Conservation (phyloP, 805 yeast species). For the Yarrowia keelungensis region DNA sequence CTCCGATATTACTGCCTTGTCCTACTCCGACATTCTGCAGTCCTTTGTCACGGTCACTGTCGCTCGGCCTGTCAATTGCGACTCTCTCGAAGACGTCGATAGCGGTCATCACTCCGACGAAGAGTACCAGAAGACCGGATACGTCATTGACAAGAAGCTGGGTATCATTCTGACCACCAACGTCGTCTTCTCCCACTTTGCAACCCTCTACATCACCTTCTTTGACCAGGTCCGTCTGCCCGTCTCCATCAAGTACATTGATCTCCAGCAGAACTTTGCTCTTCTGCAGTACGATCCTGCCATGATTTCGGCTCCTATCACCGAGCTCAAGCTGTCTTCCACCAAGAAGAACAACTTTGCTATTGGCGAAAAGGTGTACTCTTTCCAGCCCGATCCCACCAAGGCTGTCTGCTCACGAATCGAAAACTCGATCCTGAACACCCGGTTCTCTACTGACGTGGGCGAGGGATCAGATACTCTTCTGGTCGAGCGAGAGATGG, state of each 20-base stretch:
- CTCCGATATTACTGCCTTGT: slow-evolving; percentile 2
- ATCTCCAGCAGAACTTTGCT: slow-evolving; percentile 6
- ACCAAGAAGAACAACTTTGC: slow-evolving; percentile 19
- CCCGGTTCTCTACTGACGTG: background rate
- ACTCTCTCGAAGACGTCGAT: background rate
- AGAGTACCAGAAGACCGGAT: slow-evolving; percentile 67
- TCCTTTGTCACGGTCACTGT: slow-evolving; percentile 30
- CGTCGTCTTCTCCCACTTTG: slow-evolving; percentile 9
- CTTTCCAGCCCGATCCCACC: slow-evolving; percentile 15
- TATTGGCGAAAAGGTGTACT: slow-evolving; percentile 9
- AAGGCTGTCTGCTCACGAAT: slow-evolving; percentile 5
- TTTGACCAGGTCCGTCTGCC: slow-evolving; percentile 60
- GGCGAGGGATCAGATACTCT: background rate
- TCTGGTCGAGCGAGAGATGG: slow-evolving; percentile 17
- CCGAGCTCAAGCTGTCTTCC: slow-evolving; percentile 10
- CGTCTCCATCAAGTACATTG: slow-evolving; percentile 23
- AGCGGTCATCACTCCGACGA: slow-evolving; percentile 11
- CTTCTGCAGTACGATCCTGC: slow-evolving; percentile 32
- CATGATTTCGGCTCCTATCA: slow-evolving; percentile 20
- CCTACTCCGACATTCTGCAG: slow-evolving; percentile 12
- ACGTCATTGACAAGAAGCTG: slow-evolving; percentile 79
- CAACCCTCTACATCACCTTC: slow-evolving; percentile 26
- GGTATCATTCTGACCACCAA: slow-evolving; percentile 85
- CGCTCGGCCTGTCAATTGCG: slow-evolving; percentile 15
- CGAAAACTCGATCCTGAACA: slow-evolving; percentile 18